Base-by-base conservation (phyloP, 352 stramenopile species). In the Thalassiosira hispida region DNA sequence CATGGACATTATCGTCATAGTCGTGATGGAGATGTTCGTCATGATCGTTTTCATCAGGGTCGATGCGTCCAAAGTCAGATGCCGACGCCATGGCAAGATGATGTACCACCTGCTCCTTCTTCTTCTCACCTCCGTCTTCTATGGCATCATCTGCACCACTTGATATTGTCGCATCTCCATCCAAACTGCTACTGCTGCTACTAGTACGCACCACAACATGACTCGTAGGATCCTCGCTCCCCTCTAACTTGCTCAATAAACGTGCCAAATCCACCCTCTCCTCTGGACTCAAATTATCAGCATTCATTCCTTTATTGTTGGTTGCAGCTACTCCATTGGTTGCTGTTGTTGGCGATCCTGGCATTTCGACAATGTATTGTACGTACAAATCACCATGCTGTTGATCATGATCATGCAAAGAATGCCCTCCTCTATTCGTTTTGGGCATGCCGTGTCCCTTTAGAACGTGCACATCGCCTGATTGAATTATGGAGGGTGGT, bases 391-490 rank as follows among this genome's bases (percentile, higher is more conserved):
- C 85, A 47, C 87, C 87, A 74, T 81, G 31, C 11, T 60, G 23
- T 23, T 55, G 53, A 49, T 25, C 1, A 46, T 22, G 42, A 27
- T 49, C 16, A 38, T 38, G 31, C 3, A 9, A 8, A 8, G 3
- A 8, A 38, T 38, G 31, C 29, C 42, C 20, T 42, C 42, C 20
- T 20, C 4, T 47, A 49, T 38, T 40, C 57, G 18, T 55, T 71
- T 83, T 90, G 1, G 87, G 87, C 86, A 93, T 91, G 9, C 87
- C 87, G 59, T 86, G 40, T 71, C 87, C 87, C 53, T 83, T 83
- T 8, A 93, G 65, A 0, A 91, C 85, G 61, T 91, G 83, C 20
- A 91, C 85, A 79, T 90, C 80, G 38, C 84, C 82, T 9, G 69
- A 70, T 65, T 82, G 63, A 31, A 87, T 78, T n/a, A 73, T 60